A percentile compares a stretch with the other conserved stretches of the same genome.
phyloP scores from a whole-genome alignment of 164 flowering plant genomes.

The Stephania japonica region DNA sequence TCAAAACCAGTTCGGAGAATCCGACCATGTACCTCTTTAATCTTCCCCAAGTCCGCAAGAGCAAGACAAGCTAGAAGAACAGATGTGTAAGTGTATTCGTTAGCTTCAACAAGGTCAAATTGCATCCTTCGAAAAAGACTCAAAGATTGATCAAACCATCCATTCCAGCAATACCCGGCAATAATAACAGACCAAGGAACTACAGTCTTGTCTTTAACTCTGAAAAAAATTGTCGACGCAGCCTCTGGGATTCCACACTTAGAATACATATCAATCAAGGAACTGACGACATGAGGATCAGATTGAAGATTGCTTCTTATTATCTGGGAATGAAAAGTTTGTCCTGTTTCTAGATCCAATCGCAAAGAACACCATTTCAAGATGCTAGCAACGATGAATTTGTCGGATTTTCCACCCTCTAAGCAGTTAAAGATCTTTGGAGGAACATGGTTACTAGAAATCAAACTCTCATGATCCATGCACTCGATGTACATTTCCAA shows the following conservation, averaged over 20 bases:
- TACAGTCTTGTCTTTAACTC: conserved; percentile 20
- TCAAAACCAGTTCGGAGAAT: conserved; percentile 23
- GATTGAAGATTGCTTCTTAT: conserved; percentile 21
- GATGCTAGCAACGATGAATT: conserved; percentile 24
- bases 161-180: conserved; percentile 23
- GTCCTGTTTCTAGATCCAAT: conserved; percentile 21
- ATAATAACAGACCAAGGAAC: conserved; percentile 35
- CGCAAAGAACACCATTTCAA: conserved; percentile 26
- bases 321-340: conserved; percentile 24
- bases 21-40: conserved; percentile 24
- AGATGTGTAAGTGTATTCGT: conserved; percentile 28
- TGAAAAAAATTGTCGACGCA: conserved; percentile 22
- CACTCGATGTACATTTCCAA: conserved; percentile 31
- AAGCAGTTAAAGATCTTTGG: conserved; percentile 20
- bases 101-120: conserved; percentile 15
- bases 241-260: conserved; percentile 31
- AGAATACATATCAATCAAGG: conserved; percentile 28
- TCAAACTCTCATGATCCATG: conserved; percentile 14
- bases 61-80: conserved; percentile 25
- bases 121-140: conserved; percentile 23
- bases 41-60: conserved; percentile 19
- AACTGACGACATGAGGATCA: conserved; percentile 21
- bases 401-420: conserved; percentile 23
- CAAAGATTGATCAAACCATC: conserved; percentile 17
- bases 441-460: conserved; percentile 8